A percentile compares a stretch with the other conserved stretches of the same genome.
Conservation (phyloP, 306 rosid genomes). For the Sindora glabra region DNA sequence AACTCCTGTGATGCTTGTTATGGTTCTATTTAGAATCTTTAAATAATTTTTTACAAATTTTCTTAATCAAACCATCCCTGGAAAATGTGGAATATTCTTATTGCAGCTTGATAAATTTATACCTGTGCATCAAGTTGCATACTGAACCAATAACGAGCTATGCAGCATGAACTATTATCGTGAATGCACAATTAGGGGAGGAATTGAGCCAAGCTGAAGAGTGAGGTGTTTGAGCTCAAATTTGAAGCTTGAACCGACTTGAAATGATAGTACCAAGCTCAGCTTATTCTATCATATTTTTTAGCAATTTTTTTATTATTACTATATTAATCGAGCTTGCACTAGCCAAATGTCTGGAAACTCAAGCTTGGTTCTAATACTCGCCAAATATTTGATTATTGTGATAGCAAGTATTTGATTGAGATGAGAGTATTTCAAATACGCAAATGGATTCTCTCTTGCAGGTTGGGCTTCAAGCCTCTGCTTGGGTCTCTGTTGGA, state of each 20-base stretch:
- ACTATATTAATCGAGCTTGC: too few relatives aligned
- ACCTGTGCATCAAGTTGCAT: neutral
- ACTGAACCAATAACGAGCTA: neutral
- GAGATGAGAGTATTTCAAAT: neutral
- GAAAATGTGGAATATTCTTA: neutral
- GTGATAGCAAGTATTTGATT: neutral
- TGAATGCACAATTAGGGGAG: too few relatives aligned
- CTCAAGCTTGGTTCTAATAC: too few relatives aligned
- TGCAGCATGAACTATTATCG: too few relatives aligned
- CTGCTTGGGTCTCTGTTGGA: conserved; percentile 68
- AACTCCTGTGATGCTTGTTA: neutral
- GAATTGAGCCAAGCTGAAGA: too few relatives aligned
- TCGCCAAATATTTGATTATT: too few relatives aligned
- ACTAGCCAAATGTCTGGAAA: too few relatives aligned
- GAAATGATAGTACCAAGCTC: too few relatives aligned
- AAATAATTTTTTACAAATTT: neutral
- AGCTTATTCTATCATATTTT: too few relatives aligned
- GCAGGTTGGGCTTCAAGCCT: conserved; percentile 85
- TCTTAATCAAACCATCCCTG: neutral
- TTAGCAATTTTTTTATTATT: too few relatives aligned
- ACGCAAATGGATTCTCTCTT: conserved; percentile 17
- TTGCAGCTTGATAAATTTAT: neutral
- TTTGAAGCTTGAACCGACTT: too few relatives aligned
- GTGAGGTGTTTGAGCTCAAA: too few relatives aligned
- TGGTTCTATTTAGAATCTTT: neutral